A percentile compares a stretch with the other conserved stretches of the same genome.
phyloP scores from a whole-genome alignment of 2,329 filamentous ascomycete species.

The Graphiopsis chlorocephala region DNA sequence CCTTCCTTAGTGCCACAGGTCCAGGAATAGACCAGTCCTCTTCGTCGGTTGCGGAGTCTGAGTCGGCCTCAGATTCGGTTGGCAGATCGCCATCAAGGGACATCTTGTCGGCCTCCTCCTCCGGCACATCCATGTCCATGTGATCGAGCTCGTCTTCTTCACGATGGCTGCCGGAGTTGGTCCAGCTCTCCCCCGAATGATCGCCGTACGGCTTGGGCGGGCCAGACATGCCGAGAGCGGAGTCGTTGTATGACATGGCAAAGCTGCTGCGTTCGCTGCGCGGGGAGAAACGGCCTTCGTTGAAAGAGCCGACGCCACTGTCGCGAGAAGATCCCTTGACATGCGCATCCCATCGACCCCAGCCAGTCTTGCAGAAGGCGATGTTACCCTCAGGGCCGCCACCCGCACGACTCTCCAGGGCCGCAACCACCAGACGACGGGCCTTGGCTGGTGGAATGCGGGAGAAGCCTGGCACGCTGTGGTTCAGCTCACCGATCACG shows the following conservation, averaged over 20 bases:
- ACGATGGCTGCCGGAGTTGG: constrained; percentile 66
- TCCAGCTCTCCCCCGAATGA: constrained; percentile 58
- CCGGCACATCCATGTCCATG: constrained; percentile 64
- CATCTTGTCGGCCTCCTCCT: constrained; percentile 93
- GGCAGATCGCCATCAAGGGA: constrained; percentile 66
- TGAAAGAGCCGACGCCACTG: constrained; percentile 39
- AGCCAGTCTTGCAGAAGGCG: constrained; percentile 91
- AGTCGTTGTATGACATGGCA: constrained; percentile 34
- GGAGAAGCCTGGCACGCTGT: constrained; percentile 88
- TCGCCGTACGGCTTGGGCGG: constrained; percentile 27
- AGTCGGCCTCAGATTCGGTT: constrained; percentile 60
- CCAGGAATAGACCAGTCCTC: constrained; percentile 16
- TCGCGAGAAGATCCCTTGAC: constrained; percentile 54
- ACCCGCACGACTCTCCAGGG: constrained; percentile 74
- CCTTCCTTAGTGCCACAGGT: constrained; percentile 58
- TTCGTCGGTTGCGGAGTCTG: constrained; percentile 70
- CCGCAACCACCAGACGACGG: constrained; percentile 84
- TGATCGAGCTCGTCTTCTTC: constrained; percentile 50
- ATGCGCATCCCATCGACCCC: constrained; percentile 92
- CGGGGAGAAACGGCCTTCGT: constrained; percentile 42
- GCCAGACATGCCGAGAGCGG: constrained; percentile 32
- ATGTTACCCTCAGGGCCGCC: constrained; percentile 65
- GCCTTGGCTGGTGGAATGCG: constrained; percentile 87
- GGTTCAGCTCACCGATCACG: constrained; percentile 91
- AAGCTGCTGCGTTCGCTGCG: constrained; percentile 47